These are phyloP conservation scores for Stagonosporopsis vannaccii DNA, from an alignment of 2,329 filamentous ascomycete species.

Conservation along the genomic window DNA sequence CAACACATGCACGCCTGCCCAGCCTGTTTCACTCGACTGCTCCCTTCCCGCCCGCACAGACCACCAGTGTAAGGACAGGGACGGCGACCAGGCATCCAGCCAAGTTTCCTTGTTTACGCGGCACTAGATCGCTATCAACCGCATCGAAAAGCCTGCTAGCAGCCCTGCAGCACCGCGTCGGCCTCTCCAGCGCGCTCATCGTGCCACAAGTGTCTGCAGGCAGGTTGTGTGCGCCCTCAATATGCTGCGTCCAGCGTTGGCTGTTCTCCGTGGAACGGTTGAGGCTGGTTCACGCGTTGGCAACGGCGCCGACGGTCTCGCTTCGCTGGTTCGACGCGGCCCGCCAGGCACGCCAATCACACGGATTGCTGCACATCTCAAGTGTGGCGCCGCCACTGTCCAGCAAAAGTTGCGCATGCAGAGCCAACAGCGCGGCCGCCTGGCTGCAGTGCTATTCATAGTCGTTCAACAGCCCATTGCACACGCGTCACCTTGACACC, in stretches of 20 bases:
- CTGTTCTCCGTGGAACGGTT: slow-evolving; percentile 7
- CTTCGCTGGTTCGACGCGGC: not conserved
- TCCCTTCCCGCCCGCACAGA: slow-evolving; percentile 12
- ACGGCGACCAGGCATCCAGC: slow-evolving; percentile 12
- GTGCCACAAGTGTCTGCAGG: slow-evolving; percentile 13
- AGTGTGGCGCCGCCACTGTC: slow-evolving; percentile 5
- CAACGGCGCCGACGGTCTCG: not conserved
- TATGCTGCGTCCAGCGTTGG: not conserved
- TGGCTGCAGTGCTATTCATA: slow-evolving; percentile 10
- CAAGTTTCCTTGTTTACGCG: slow-evolving; percentile 6
- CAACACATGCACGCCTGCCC: slow-evolving; percentile 9
- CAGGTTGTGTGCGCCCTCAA: not conserved
- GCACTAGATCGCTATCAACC: slow-evolving; percentile 1
- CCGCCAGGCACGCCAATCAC: slow-evolving; percentile 12
- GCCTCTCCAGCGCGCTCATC: slow-evolving; percentile 1
- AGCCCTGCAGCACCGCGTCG: slow-evolving; percentile 1
- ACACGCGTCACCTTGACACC: slow-evolving; percentile 9
- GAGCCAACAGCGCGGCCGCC: slow-evolving; percentile 1
- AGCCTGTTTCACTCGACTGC: slow-evolving; percentile 14
- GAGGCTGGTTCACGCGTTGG: slow-evolving; percentile 2
- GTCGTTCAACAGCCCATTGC: slow-evolving; percentile 1
- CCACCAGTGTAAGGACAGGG: slow-evolving; percentile 13
- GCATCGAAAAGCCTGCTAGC: slow-evolving; percentile 10
- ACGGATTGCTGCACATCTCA: not conserved
- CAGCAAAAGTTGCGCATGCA: slow-evolving; percentile 12